A percentile compares a stretch with the other conserved stretches of the same genome.
Evolutionary conservation across 2,329 filamentous ascomycete species (phyloP).

Genomic region (Sphaerulina vaccinii): DNA sequence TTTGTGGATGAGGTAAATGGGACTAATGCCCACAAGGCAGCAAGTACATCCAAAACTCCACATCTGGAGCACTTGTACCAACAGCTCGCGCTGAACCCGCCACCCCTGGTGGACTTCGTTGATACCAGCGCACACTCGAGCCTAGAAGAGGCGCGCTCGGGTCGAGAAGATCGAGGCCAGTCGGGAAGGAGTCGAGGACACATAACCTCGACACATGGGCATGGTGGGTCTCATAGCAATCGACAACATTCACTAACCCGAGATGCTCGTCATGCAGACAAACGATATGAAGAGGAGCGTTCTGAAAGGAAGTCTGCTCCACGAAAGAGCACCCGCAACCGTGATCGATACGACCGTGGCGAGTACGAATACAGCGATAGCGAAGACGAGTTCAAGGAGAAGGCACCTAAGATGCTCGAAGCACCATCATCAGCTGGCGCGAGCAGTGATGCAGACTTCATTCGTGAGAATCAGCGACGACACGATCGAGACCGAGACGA

Average conservation of each 20-base stretch:
- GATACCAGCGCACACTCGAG: slow-evolving; percentile 17
- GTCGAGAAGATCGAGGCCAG: slow-evolving; percentile 14
- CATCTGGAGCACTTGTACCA: slow-evolving; percentile 19
- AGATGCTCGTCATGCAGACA: slow-evolving; percentile 26
- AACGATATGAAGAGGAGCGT: slow-evolving; percentile 35
- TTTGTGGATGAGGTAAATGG: slow-evolving; percentile 16
- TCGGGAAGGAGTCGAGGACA: slow-evolving; percentile 11
- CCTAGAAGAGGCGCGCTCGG: slow-evolving; percentile 20
- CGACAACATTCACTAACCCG: slow-evolving; percentile 23
- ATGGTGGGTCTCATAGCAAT: slow-evolving; percentile 11
- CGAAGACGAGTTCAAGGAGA: slow-evolving; percentile 35
- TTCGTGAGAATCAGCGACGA: slow-evolving; percentile 30
- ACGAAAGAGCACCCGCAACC: slow-evolving; percentile 29
- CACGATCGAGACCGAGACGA: slow-evolving; percentile 32
- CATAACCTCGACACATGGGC: slow-evolving; percentile 13
- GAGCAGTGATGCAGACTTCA: slow-evolving; percentile 29
- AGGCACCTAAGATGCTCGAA: slow-evolving; percentile 37
- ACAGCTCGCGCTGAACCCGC: slow-evolving; percentile 16
- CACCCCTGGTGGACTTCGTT: slow-evolving; percentile 18
- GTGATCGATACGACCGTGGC: slow-evolving; percentile 34
- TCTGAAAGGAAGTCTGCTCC: slow-evolving; percentile 24
- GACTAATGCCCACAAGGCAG: slow-evolving; percentile 19
- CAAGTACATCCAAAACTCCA: slow-evolving; percentile 12
- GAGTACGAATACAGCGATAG: slow-evolving; percentile 38
- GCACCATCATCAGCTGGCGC: slow-evolving; percentile 28